Evolutionary conservation across 2,329 filamentous ascomycete species (phyloP).

Genomic region (Colletotrichum acutatum): DNA sequence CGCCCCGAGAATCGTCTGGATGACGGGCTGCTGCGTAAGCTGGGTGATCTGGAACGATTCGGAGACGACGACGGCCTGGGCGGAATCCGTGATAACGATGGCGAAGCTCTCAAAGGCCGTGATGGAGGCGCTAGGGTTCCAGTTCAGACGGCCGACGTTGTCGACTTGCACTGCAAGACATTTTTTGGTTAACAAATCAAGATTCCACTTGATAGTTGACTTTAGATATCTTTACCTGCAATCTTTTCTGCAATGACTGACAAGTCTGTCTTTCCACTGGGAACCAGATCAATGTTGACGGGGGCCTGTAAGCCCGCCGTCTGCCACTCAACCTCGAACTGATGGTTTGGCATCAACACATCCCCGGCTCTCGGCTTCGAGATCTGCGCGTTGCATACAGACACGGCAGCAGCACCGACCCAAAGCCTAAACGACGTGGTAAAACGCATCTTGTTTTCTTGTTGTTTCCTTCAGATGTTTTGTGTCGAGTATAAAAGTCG

Average conservation of each 20-base stretch:
- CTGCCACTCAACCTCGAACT: slow-evolving; percentile 38
- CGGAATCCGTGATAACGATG: slow-evolving; percentile 39
- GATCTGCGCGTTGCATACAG: slow-evolving; percentile 35
- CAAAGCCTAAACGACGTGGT: slow-evolving; percentile 28
- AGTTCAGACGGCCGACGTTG: slow-evolving; percentile 38
- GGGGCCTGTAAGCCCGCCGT: slow-evolving; percentile 37
- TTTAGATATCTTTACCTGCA: slow-evolving; percentile 30
- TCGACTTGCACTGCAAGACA: slow-evolving; percentile 35
- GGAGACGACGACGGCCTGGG: slow-evolving; percentile 26
- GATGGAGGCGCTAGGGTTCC: slow-evolving; percentile 38
- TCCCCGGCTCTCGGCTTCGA: slow-evolving; percentile 29
- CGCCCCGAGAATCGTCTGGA: slow-evolving; percentile 5
- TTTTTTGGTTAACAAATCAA: neutral
- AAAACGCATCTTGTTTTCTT: slow-evolving; percentile 22
- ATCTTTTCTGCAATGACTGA: slow-evolving; percentile 38
- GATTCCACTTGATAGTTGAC: too few relatives aligned
- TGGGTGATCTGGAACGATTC: slow-evolving; percentile 34
- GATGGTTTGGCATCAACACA: slow-evolving; percentile 26
- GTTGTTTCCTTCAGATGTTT: neutral
- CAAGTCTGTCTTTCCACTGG: slow-evolving; percentile 32
- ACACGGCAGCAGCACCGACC: slow-evolving; percentile 8
- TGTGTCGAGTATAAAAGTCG: neutral
- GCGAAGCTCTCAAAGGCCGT: slow-evolving; percentile 37
- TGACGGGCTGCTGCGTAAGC: slow-evolving; percentile 23
- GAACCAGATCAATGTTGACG: slow-evolving; percentile 38